phyloP scores from a whole-genome alignment of 2,329 filamentous ascomycete species.

The Gaeumannomyces sp. region DNA sequence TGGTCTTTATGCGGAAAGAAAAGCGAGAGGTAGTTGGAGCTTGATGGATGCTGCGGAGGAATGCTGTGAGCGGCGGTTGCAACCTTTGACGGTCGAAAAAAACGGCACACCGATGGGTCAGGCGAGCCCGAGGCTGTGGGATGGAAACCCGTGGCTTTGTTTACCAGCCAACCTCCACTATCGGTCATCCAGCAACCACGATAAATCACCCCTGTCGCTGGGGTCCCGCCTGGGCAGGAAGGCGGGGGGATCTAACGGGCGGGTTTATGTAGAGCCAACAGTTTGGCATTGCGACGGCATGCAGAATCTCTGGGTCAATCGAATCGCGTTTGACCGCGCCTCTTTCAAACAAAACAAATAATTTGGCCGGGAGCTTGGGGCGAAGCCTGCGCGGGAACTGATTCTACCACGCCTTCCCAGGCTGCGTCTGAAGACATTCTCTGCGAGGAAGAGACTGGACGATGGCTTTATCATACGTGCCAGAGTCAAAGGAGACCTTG shows the following conservation, averaged over 20 bases:
- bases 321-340: background rate
- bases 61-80: background rate
- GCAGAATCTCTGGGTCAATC: conserved; percentile 4
- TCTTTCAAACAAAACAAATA: conserved; percentile 9
- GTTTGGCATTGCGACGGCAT: background rate
- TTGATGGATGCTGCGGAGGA: background rate
- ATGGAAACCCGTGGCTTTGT: background rate
- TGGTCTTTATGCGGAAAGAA: background rate
- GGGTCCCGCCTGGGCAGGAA: background rate
- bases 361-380: background rate
- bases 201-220: background rate
- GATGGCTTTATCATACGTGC: no score
- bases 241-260: no score
- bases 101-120: background rate
- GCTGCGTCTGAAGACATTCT: no score
- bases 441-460: no score
- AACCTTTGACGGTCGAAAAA: background rate
- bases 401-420: no score
- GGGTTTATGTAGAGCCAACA: conserved; percentile 1
- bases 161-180: conserved; percentile 6
- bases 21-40: conserved; percentile 3
- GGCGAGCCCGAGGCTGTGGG: background rate
- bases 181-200: conserved; percentile 5
- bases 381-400: background rate
- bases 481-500: no score